Conservation (phyloP, 345 rosid genomes). For the Bruguiera parviflora region DNA sequence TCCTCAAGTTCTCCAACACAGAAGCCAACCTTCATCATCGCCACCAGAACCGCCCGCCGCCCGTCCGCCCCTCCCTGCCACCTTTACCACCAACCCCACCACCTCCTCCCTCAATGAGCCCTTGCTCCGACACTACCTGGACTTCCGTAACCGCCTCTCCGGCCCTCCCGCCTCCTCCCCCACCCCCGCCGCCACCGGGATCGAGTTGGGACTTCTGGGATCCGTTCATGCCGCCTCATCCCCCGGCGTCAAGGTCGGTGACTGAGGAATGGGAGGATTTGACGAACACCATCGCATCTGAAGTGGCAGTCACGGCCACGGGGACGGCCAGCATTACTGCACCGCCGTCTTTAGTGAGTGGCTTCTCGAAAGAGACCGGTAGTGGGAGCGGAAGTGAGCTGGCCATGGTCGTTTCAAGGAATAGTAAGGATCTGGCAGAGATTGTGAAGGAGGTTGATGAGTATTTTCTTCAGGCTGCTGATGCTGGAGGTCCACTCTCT, state of each 20-base stretch:
- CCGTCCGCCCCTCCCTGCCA: slow-evolving; percentile 25
- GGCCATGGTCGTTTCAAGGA: slow-evolving; percentile 80
- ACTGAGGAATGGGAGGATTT: slow-evolving; percentile 78
- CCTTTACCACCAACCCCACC: slow-evolving; percentile 19
- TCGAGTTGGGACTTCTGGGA: slow-evolving; percentile 97
- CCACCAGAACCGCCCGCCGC: slow-evolving; percentile 39
- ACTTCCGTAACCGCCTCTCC: slow-evolving; percentile 33
- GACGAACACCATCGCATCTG: slow-evolving; percentile 24
- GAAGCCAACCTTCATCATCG: slow-evolving; percentile 61
- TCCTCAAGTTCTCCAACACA: slow-evolving; percentile 63
- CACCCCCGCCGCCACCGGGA: slow-evolving; percentile 57
- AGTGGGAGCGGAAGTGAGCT: slow-evolving; percentile 56
- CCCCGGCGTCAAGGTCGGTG: slow-evolving; percentile 40
- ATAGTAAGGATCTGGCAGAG: slow-evolving; percentile 75
- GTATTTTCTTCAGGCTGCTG: slow-evolving; percentile 78
- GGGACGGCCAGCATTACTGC: slow-evolving; percentile 45
- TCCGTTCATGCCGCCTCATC: slow-evolving; percentile 54
- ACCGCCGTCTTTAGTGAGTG: slow-evolving; percentile 52
- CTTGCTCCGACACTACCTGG: slow-evolving; percentile 80
- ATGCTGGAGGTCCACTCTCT: slow-evolving; percentile 68
- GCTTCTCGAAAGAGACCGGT: slow-evolving; percentile 55
- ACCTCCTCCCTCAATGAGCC: slow-evolving; percentile 63
- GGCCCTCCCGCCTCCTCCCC: slow-evolving; percentile 31
- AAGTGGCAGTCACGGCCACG: slow-evolving; percentile 20
- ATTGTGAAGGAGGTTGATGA: slow-evolving; percentile 91